Conservation (phyloP, 2,329 filamentous ascomycete species). For the Neofusicoccum ribis region DNA sequence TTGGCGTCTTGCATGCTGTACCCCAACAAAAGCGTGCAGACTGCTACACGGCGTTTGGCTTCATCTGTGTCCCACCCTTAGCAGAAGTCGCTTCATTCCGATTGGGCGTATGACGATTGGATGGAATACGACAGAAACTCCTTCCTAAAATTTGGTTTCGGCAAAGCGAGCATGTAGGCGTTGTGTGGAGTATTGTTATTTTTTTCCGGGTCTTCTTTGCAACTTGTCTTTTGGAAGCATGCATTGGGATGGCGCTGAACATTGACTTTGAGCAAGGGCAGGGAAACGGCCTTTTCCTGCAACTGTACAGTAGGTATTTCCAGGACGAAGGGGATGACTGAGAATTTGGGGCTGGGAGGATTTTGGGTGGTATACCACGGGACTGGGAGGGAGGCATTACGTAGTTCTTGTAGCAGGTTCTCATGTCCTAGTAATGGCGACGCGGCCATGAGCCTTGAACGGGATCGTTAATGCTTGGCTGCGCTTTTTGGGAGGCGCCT, state of each 20-base stretch:
- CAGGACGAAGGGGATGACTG: not conserved
- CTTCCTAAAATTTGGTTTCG: not conserved
- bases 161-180: constrained; percentile 16
- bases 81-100: not conserved
- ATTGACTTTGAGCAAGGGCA: not conserved
- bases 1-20: not conserved
- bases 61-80: not conserved
- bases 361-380: not conserved
- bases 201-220: not conserved
- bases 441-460: not conserved
- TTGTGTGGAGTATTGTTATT: not conserved
- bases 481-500: not conserved
- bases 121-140: not conserved
- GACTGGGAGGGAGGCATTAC: not conserved
- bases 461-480: not conserved
- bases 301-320: constrained; percentile 6
- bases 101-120: constrained; percentile 8
- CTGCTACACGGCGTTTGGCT: not conserved
- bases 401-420: not conserved
- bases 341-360: not conserved
- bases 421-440: not conserved
- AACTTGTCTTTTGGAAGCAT: not conserved
- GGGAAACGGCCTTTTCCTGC: not conserved
- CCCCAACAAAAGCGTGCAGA: not conserved
- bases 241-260: constrained; percentile 14